These are phyloP conservation scores for Wickerhamiella infanticola DNA, from an alignment of 1,139 yeast species.

Conservation along the genomic window DNA sequence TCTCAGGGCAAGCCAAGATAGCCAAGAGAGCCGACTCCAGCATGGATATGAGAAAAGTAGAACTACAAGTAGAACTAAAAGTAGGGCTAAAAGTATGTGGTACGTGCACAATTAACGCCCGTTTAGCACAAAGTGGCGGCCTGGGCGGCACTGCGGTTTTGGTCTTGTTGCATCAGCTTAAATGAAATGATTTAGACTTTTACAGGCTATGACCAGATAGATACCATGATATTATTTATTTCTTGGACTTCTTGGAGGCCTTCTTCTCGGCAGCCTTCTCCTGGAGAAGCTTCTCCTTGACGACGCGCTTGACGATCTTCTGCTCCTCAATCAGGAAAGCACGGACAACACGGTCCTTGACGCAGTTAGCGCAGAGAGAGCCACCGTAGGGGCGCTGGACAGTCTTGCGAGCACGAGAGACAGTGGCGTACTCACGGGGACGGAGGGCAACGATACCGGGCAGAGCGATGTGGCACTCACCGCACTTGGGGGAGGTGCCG, in stretches of 20 bases:
- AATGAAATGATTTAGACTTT: neutral
- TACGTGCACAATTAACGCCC: too few relatives aligned
- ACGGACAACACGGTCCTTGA: slow-evolving; percentile 96
- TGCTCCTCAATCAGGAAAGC: slow-evolving; percentile 99
- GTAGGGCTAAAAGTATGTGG: too few relatives aligned
- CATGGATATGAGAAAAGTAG: too few relatives aligned
- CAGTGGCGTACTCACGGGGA: slow-evolving; percentile 93
- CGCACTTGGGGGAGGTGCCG: slow-evolving; percentile 96
- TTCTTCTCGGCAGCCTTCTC: slow-evolving; percentile 44
- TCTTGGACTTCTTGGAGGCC: slow-evolving; percentile 18
- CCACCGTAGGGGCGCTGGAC: slow-evolving; percentile 99
- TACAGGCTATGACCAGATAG: neutral
- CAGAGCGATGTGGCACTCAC: slow-evolving; percentile 90
- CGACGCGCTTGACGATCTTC: slow-evolving; percentile 97
- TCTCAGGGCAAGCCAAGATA: too few relatives aligned
- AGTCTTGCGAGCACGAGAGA: slow-evolving; percentile 93
- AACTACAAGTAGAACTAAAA: too few relatives aligned
- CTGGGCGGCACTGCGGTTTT: too few relatives aligned
- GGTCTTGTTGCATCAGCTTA: too few relatives aligned
- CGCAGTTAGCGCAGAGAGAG: slow-evolving; percentile 96
- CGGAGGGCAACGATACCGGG: slow-evolving; percentile 83
- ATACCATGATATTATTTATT: slow-evolving; percentile 4
- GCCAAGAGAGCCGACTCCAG: too few relatives aligned
- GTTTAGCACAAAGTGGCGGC: too few relatives aligned
- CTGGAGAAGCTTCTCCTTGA: slow-evolving; percentile 85